These are phyloP conservation scores for Ramichloridium luteum DNA, from an alignment of 2,329 filamentous ascomycete species.

Conservation along the genomic window DNA sequence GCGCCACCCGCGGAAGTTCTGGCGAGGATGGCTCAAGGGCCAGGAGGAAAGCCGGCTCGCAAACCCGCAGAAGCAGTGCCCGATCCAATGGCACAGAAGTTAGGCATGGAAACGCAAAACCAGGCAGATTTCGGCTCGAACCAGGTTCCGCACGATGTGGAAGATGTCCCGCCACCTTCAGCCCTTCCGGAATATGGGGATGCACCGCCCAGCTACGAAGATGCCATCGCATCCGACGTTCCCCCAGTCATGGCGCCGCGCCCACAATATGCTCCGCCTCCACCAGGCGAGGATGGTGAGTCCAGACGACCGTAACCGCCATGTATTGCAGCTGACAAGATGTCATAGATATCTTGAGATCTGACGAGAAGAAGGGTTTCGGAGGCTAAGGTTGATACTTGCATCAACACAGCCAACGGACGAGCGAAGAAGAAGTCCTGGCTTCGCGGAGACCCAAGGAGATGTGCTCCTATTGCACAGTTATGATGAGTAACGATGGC, in stretches of 20 bases:
- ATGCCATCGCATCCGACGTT: conserved; percentile 71
- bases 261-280: conserved; percentile 47
- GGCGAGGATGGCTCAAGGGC: conserved; percentile 43
- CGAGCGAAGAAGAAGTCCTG: no score
- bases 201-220: conserved; percentile 89
- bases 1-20: conserved; percentile 66
- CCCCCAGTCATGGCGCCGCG: conserved; percentile 61
- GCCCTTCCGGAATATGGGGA: conserved; percentile 38
- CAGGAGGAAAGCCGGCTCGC: conserved; percentile 4
- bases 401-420: no score
- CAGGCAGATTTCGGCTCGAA: conserved; percentile 15
- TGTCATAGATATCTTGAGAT: background rate
- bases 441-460: no score
- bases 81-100: conserved; percentile 16
- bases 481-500: no score
- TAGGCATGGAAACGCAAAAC: conserved; percentile 13
- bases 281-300: conserved; percentile 18
- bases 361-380: no score
- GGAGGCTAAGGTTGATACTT: no score
- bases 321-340: background rate
- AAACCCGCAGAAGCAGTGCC: conserved; percentile 12
- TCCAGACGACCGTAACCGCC: background rate
- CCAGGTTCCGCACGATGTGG: conserved; percentile 12
- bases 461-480: no score
- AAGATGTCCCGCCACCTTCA: no score